Conservation (phyloP, 139 green algal species). For the Astrephomene gubernaculifera region DNA sequence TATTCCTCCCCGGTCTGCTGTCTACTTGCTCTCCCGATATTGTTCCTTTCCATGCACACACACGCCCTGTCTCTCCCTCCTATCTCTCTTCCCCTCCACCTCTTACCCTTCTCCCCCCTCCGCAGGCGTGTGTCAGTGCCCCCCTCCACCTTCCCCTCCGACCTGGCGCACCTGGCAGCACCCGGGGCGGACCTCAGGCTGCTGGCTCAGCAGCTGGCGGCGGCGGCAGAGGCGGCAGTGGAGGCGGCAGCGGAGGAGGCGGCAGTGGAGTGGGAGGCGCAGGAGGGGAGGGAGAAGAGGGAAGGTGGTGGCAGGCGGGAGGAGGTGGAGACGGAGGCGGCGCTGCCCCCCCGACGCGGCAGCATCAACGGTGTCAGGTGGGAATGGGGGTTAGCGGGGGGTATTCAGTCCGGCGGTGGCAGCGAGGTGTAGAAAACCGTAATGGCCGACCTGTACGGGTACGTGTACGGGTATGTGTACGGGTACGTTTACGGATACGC, state of each 20-base stretch:
- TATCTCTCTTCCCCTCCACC: background rate
- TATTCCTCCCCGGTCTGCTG: too few species aligned
- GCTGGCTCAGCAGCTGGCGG: background rate
- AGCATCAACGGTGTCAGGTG: constrained; percentile 17
- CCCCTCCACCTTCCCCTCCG: constrained; percentile 64
- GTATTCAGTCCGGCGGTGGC: too few species aligned
- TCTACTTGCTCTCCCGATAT: too few species aligned
- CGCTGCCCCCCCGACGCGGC: background rate
- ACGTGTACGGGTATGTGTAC: too few species aligned
- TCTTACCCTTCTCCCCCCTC: background rate
- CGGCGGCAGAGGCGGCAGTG: background rate
- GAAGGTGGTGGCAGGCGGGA: too few species aligned
- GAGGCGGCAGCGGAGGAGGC: background rate
- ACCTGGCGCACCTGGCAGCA: constrained; percentile 48
- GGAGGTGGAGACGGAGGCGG: background rate
- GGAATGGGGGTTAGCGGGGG: background rate
- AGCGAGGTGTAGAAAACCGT: too few species aligned
- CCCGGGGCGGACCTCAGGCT: constrained; percentile 11
- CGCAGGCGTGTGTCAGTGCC: constrained; percentile 31
- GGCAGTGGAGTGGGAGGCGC: background rate
- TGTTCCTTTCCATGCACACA: too few species aligned
- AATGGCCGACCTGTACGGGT: too few species aligned
- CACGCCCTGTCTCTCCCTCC: too few species aligned
- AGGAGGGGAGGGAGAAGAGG: too few species aligned
- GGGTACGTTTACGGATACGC: too few species aligned